Evolutionary conservation across 805 yeast genomes (phyloP).

Genomic region (Ogataea glucozyma): DNA sequence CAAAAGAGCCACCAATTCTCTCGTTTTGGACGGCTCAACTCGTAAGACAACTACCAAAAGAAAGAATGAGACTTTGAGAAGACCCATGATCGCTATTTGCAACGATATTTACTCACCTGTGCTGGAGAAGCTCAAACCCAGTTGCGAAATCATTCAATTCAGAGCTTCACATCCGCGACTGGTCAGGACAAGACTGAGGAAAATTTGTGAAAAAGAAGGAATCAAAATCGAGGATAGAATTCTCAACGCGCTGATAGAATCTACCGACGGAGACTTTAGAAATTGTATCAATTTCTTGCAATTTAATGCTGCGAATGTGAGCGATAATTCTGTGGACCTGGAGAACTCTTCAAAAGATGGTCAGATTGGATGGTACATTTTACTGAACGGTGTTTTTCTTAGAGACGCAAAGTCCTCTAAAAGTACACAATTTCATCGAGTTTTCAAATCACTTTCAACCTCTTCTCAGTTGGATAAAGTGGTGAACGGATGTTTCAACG

Average conservation of each 20-base stretch:
- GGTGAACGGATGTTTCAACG: constrained; percentile 68
- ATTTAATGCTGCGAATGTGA: constrained; percentile 41
- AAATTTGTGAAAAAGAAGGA: constrained; percentile 57
- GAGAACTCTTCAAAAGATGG: constrained; percentile 52
- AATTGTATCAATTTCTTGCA: constrained; percentile 84
- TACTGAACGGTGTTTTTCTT: constrained; percentile 62
- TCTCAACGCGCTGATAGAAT: constrained; percentile 64
- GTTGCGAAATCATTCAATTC: constrained; percentile 71
- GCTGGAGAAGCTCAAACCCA: constrained; percentile 70
- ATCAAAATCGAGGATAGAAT: constrained; percentile 48
- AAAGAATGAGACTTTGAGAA: constrained; percentile 43
- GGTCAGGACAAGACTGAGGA: constrained; percentile 47
- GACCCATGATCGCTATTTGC: constrained; percentile 92
- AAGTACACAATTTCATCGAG: constrained; percentile 47
- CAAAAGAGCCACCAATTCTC: constrained; percentile 45
- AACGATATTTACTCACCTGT: constrained; percentile 80
- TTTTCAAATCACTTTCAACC: constrained; percentile 48
- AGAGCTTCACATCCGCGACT: constrained; percentile 54
- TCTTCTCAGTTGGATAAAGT: constrained; percentile 62
- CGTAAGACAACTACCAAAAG: constrained; percentile 29
- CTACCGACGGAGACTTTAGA: constrained; percentile 81
- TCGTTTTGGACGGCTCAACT: constrained; percentile 25
- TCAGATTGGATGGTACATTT: constrained; percentile 63
- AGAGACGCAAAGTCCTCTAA: constrained; percentile 48
- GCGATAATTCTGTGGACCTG: constrained; percentile 5